Conservation (phyloP, 2,329 filamentous ascomycete genomes). For the Arthrobotrys conoides region DNA sequence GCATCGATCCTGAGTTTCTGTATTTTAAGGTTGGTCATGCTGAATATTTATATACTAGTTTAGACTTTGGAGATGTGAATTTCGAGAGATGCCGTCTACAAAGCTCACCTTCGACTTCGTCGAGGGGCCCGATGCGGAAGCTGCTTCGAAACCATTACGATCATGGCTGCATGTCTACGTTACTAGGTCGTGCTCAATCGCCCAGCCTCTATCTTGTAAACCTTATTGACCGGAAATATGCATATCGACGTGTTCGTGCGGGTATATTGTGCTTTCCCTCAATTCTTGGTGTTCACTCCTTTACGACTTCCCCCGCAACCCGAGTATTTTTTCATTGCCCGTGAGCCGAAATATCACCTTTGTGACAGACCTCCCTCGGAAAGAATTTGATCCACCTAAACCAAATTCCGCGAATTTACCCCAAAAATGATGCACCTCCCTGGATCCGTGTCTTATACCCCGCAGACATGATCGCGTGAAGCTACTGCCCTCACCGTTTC, state of each 20-base stretch:
- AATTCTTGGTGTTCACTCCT: not conserved
- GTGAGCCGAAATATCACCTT: too few species aligned
- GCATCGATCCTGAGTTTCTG: not conserved
- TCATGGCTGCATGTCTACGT: not conserved
- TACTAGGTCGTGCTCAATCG: not conserved
- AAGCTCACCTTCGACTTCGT: not conserved
- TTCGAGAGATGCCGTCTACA: not conserved
- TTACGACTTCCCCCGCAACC: not conserved
- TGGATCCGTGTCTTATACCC: too few species aligned
- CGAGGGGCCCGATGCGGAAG: not conserved
- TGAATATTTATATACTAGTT: not conserved
- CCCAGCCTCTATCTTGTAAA: not conserved
- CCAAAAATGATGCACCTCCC: too few species aligned
- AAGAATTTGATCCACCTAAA: too few species aligned
- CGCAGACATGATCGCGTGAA: too few species aligned
- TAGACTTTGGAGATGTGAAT: not conserved
- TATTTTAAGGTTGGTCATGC: not conserved
- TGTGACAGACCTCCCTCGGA: too few species aligned
- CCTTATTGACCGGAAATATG: conserved; percentile 13
- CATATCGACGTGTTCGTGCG: conserved; percentile 6
- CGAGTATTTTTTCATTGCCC: too few species aligned
- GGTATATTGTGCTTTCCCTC: not conserved
- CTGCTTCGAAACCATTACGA: not conserved
- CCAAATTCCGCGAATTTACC: too few species aligned
- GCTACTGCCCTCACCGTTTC: too few species aligned